phyloP scores from a whole-genome alignment of 805 yeast genomes.

The Candida anglica region DNA sequence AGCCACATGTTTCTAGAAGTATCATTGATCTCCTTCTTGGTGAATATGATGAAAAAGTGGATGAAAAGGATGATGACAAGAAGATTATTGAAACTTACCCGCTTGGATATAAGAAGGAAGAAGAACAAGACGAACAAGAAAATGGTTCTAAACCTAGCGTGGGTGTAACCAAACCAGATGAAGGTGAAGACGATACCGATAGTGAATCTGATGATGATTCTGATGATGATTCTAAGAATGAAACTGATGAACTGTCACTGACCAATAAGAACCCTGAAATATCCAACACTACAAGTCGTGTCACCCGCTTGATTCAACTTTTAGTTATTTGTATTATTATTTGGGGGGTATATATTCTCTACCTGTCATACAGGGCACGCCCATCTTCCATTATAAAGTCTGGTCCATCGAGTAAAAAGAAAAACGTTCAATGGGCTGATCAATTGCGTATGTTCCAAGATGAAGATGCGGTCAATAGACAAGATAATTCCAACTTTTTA shows the following conservation, averaged over 20 bases:
- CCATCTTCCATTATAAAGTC: constrained; percentile 41
- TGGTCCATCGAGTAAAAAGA: constrained; percentile 27
- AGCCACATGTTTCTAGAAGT: constrained; percentile 66
- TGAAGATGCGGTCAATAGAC: constrained; percentile 18
- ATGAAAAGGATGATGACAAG: constrained; percentile 10
- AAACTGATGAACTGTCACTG: no score
- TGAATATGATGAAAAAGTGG: constrained; percentile 24
- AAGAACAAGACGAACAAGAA: not conserved
- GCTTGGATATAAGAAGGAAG: constrained; percentile 16
- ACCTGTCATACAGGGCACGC: constrained; percentile 30
- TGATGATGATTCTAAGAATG: constrained; percentile 1
- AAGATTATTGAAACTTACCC: constrained; percentile 25
- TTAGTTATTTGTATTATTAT: constrained; percentile 32
- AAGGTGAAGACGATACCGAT: no score
- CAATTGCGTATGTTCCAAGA: constrained; percentile 33
- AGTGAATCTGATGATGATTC: constrained; percentile 1
- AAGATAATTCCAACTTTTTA: constrained; percentile 30
- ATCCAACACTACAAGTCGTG: constrained; percentile 12
- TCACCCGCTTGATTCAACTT: constrained; percentile 38
- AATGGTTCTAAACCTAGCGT: no score
- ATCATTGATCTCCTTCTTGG: constrained; percentile 52
- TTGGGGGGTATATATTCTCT: constrained; percentile 39
- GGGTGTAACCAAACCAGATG: not conserved
- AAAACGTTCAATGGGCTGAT: constrained; percentile 48
- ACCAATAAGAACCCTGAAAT: not conserved